These are phyloP conservation scores for Ganoderma sinense DNA, from an alignment of 1,284 basidiomycete genomes.

Conservation along the genomic window DNA sequence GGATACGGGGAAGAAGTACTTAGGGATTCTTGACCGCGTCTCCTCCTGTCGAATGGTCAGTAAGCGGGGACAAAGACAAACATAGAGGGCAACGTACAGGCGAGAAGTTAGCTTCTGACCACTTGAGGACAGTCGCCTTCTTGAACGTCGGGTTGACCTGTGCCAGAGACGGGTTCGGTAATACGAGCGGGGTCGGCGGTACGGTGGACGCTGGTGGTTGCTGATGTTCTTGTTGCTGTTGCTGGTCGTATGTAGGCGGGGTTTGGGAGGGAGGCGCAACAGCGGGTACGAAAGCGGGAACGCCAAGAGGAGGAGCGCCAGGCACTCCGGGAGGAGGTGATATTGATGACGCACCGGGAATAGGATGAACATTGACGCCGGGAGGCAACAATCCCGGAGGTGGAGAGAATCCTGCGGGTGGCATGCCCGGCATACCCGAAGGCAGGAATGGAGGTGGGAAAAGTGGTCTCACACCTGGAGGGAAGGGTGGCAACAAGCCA, in stretches of 20 bases:
- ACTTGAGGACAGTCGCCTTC: constrained; percentile 80
- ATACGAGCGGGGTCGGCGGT: constrained; percentile 44
- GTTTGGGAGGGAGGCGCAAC: constrained; percentile 4
- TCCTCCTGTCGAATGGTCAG: constrained; percentile 65
- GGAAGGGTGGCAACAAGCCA: constrained; percentile 48
- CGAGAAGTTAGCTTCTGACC: constrained; percentile 78
- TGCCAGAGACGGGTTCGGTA: constrained; percentile 64
- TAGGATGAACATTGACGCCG: constrained; percentile 26
- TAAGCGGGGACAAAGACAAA: not conserved
- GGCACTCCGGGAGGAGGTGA: constrained; percentile 27
- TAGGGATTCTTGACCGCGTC: constrained; percentile 76
- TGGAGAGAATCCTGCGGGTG: constrained; percentile 32
- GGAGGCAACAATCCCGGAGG: constrained; percentile 31
- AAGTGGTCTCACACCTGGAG: constrained; percentile 48
- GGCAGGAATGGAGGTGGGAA: constrained; percentile 46
- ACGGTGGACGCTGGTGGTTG: constrained; percentile 14
- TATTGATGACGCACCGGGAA: constrained; percentile 30
- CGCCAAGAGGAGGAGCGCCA: constrained; percentile 14
- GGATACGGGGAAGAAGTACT: constrained; percentile 67
- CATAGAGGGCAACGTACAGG: constrained; percentile 55
- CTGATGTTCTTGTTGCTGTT: constrained; percentile 18
- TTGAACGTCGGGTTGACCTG: constrained; percentile 79
- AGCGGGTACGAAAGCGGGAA: constrained; percentile 19
- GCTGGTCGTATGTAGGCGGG: constrained; percentile 4
- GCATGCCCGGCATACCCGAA: constrained; percentile 35